Percentiles rank a stretch among this genome's conserved stretches.
Evolutionary conservation across 108 stramenopile species (phyloP).

Genomic region (Nitzschia sp.): DNA sequence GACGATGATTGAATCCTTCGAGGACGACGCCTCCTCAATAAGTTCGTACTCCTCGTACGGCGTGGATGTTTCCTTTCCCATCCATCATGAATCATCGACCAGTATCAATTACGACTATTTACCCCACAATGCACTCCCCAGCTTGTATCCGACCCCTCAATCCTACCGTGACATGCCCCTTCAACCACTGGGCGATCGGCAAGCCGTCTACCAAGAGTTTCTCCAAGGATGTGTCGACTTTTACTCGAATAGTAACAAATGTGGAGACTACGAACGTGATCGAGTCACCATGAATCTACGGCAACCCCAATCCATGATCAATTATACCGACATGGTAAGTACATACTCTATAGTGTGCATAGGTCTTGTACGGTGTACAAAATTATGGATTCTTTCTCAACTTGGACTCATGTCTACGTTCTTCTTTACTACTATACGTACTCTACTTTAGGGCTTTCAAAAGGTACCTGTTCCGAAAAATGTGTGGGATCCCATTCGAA

Average conservation of each 20-base stretch:
- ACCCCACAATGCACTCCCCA: not conserved
- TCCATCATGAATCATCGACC: not conserved
- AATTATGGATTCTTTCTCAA: no score
- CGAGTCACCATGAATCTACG: conserved; percentile 68
- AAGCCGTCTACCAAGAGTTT: conserved; percentile 63
- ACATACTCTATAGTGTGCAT: no score
- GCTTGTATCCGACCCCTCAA: not conserved
- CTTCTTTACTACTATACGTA: conserved; percentile 36
- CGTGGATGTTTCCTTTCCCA: not conserved
- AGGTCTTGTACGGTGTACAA: no score
- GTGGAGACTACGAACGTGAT: conserved; percentile 59
- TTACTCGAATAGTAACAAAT: conserved; percentile 23
- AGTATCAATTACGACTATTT: not conserved
- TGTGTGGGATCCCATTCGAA: conserved; percentile 47
- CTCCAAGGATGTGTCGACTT: conserved; percentile 66
- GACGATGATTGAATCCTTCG: no score
- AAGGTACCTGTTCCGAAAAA: conserved; percentile 54
- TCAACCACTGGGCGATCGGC: conserved; percentile 32
- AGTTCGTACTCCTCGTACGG: not conserved
- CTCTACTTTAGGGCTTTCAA: conserved; percentile 58
- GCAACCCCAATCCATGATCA: conserved; percentile 66
- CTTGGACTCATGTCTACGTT: no score
- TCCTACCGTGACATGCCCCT: not conserved
- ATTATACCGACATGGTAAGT: not conserved
- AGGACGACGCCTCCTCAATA: no score